Evolutionary conservation across 495 filamentous ascomycete genomes (phyloP).

Genomic region (Cudoniella acicularis): DNA sequence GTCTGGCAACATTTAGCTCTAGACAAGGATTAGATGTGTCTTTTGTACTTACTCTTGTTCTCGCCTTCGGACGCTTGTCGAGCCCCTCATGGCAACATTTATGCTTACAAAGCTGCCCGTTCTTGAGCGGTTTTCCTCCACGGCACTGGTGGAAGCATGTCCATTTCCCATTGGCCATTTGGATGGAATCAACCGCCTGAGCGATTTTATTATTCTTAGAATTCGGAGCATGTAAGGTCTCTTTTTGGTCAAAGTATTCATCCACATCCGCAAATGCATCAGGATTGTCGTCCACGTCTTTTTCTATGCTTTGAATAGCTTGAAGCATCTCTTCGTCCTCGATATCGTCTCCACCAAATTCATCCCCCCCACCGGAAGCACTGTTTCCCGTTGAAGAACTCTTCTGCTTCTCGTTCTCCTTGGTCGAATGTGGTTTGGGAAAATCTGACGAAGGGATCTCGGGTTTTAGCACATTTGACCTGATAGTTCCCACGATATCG

Average conservation of each 20-base stretch:
- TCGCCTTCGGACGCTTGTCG: slow-evolving; percentile 66
- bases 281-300: slow-evolving; percentile 4
- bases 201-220: slow-evolving; percentile 22
- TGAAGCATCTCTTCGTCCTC: slow-evolving; percentile 52
- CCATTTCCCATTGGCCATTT: slow-evolving; percentile 80
- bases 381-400: slow-evolving; percentile 4
- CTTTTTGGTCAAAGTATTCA: slow-evolving; percentile 31
- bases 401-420: slow-evolving; percentile 5
- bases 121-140: slow-evolving; percentile 67
- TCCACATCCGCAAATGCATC: slow-evolving; percentile 44
- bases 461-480: slow-evolving; percentile 57
- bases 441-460: slow-evolving; percentile 57
- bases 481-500: slow-evolving; percentile 80
- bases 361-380: slow-evolving; percentile 37
- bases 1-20: not conserved
- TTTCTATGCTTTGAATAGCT: slow-evolving; percentile 25
- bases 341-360: slow-evolving; percentile 55
- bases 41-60: not conserved
- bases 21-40: not conserved
- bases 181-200: slow-evolving; percentile 39
- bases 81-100: slow-evolving; percentile 85
- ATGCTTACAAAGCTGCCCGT: slow-evolving; percentile 50
- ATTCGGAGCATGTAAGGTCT: not conserved
- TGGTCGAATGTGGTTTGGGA: slow-evolving; percentile 19
- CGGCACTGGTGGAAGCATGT: slow-evolving; percentile 75